Base-by-base conservation (phyloP, 129 eudicot species). In the Saussurea involucrata region DNA sequence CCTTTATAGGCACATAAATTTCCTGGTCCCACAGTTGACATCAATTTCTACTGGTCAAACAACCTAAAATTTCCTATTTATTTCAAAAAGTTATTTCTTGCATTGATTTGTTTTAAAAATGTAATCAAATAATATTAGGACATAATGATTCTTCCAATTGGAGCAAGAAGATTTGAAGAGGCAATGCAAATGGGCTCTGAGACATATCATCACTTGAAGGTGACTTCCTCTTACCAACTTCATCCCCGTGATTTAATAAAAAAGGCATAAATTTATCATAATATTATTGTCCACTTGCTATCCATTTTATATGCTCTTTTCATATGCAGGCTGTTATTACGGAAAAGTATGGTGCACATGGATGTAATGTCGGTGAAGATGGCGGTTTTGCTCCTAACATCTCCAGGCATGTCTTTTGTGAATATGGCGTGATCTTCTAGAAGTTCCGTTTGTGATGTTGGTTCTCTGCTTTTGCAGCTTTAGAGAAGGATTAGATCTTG, bases 121-220 rank as follows among this genome's bases (percentile, higher is more conserved):
- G 72, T 31, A 18, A 71, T 68, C 18, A 63, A 70, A 53, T 76
- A 53, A 71, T 66, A 63, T 79, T 79, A 91, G 97, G 90, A 95
- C 78, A 91, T 95, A 69, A 87, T 89, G 96, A 85, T 95, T 81
- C 92, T 95, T 74, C 98, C 98, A 8, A 74, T 86, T 79, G 98
- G 98, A 32, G 96, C 98, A 68, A 90, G 32, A 80, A 91, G 82
- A 74, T 91, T 87, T 78, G 98, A 89, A 85, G 97, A 91, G 88
- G 98, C 98, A 25, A 34, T 95, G 85, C 98, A 87, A 83, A 95
- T 95, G 88, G 98, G 98, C 32, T 80, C 98, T 28, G 98, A 95
- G 82, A 91, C 97, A 28, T 91, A 91, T 88, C 98, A 95, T 86
- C 98, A 91, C 71, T 80, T 95, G 13, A 91, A 95, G 98, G 98